Evolutionary conservation across 345 rosid species (phyloP), one percentile per base, ranked within the genome.

Genomic region (Melaleuca quinquenervia): DNA sequence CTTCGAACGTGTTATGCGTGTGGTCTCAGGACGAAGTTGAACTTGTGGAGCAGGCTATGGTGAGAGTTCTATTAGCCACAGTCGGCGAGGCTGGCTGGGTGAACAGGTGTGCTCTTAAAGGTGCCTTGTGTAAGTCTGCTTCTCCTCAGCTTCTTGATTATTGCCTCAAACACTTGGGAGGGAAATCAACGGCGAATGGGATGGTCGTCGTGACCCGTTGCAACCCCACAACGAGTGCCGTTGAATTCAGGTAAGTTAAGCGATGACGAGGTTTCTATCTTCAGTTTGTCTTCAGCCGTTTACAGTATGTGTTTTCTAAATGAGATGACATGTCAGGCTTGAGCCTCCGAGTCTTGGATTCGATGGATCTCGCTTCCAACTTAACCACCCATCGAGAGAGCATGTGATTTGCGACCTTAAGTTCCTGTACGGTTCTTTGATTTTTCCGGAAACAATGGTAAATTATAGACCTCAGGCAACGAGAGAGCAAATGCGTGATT

Each of bases 101-200:
- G 11, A 64, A 88, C 8, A 90, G 94, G 90, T 91, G 90, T 87
- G 85, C 94, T 82, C 95, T 94, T 8, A 95, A 93, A 86, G 93
- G 94, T 82, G 92, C 90, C 58, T 27, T 92, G 86, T 91, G 88
- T 86, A 93, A 87, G 83, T 85, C 88, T 82, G 95, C 92, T 16
- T 91, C 97, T 74, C 90, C 91, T 8, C 92, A 93, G 86, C 93
- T 93, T 52, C 90, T 94, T 82, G 91, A 95, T 87, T 95, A 94
- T 82, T 93, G 94, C 90, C 94, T 94, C 56, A 93, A 91, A 88
- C 91, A 94, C 89, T 75, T 93, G 53, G 91, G 89, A 55, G 96
- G 95, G 82, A 88, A 83, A 48, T 70, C 89, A 75, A 88, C 85
- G 21, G 83, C 90, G 36, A 85, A 87, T 80, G 89, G 91, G 62